A percentile compares a stretch with the other conserved stretches of the same genome.
Conservation (phyloP, 176 grass and related monocot genomes). For the Typha latifolia region DNA sequence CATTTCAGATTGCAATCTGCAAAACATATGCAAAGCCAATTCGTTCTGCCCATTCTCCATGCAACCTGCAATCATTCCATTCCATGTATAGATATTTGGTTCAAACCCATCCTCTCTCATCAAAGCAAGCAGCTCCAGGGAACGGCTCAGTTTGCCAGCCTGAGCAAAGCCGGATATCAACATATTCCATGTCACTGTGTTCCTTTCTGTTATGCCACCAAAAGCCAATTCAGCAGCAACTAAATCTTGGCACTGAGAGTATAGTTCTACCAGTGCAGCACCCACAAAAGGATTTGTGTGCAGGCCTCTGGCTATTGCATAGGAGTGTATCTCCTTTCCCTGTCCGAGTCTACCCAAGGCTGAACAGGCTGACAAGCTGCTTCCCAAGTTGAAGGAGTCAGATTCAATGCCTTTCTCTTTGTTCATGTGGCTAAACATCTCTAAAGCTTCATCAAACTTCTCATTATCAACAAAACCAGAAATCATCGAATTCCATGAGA, state of each 20-base stretch:
- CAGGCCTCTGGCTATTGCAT: slow-evolving; percentile 20
- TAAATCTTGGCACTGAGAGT: slow-evolving; percentile 18
- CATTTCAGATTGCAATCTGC: background rate
- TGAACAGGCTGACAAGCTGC: slow-evolving; percentile 18
- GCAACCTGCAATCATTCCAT: slow-evolving; percentile 25
- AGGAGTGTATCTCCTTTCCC: slow-evolving; percentile 22
- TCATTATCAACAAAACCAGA: slow-evolving; percentile 27
- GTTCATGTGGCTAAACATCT: slow-evolving; percentile 21
- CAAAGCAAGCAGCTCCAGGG: slow-evolving; percentile 13
- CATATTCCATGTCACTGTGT: slow-evolving; percentile 22
- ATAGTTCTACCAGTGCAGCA: slow-evolving; percentile 19
- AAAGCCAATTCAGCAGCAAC: slow-evolving; percentile 18
- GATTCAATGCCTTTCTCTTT: slow-evolving; percentile 16
- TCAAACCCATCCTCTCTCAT: slow-evolving; percentile 21
- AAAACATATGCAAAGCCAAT: slow-evolving; percentile 19
- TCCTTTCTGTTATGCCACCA: slow-evolving; percentile 7
- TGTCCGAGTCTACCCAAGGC: slow-evolving; percentile 12
- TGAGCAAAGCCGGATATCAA: slow-evolving; percentile 19
- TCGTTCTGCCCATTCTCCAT: slow-evolving; percentile 30
- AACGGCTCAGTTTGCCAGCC: slow-evolving; percentile 6
- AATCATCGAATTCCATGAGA: slow-evolving; percentile 30
- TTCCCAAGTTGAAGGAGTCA: slow-evolving; percentile 21
- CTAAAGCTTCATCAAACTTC: slow-evolving; percentile 18
- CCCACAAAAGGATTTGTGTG: slow-evolving; percentile 21
- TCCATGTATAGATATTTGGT: slow-evolving; percentile 26